Percentiles rank a stretch among this genome's conserved stretches.
Conservation (phyloP, 768 basidiomycete species). For the Hysterangium stoloniferum region DNA sequence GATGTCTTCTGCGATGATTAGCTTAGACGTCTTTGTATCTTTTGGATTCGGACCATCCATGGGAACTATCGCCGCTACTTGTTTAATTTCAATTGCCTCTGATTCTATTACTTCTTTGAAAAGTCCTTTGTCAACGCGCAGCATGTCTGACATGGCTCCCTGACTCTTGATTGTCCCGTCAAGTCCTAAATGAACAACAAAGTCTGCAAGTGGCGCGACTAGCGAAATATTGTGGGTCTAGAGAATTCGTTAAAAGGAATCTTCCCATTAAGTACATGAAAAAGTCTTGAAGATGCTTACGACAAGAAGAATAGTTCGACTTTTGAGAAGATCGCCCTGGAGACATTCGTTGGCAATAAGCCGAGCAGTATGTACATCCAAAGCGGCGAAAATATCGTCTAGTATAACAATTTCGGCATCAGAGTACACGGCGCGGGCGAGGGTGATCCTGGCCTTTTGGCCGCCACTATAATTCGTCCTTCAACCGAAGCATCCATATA, state of each 20-base stretch:
- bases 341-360: conserved; percentile 31
- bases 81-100: background rate
- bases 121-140: background rate
- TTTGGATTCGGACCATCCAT: background rate
- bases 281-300: conserved; percentile 23
- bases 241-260: background rate
- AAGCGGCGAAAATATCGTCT: conserved; percentile 35
- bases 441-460: background rate
- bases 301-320: conserved; percentile 31
- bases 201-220: conserved; percentile 14
- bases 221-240: conserved; percentile 19
- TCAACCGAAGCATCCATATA: background rate
- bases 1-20: conserved; percentile 19
- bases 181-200: conserved; percentile 14
- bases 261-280: background rate
- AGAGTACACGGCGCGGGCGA: conserved; percentile 33
- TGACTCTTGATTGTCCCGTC: conserved; percentile 13
- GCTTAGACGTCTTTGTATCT: conserved; percentile 14
- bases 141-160: conserved; percentile 11
- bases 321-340: conserved; percentile 26
- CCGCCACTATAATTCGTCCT: background rate
- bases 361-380: conserved; percentile 32
- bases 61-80: conserved; percentile 2
- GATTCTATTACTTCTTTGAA: background rate
- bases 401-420: conserved; percentile 29